Conservation (phyloP, 2,329 filamentous ascomycete species). For the Sphaerulina populicola region DNA sequence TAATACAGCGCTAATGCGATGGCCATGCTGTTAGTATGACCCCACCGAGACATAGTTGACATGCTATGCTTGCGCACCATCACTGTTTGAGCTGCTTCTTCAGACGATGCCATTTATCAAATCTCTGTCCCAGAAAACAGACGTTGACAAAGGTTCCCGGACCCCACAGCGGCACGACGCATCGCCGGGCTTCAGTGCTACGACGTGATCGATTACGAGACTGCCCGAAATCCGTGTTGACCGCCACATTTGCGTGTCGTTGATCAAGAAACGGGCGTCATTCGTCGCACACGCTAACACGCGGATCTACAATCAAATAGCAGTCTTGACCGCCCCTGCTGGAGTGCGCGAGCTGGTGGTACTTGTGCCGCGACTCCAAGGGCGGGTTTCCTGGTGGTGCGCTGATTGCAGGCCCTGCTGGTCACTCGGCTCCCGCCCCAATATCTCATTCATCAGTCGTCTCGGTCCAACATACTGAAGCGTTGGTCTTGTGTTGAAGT, state of each 20-base stretch:
- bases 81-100: conserved; percentile 9
- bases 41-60: conserved; percentile 19
- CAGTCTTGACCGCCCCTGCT: conserved; percentile 10
- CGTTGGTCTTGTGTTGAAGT: conserved; percentile 53
- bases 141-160: conserved; percentile 17
- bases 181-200: conserved; percentile 14
- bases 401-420: conserved; percentile 21
- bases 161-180: conserved; percentile 20
- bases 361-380: conserved; percentile 19
- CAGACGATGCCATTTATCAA: conserved; percentile 8
- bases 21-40: conserved; percentile 13
- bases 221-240: conserved; percentile 1
- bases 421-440: conserved; percentile 43
- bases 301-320: conserved; percentile 7
- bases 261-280: not conserved
- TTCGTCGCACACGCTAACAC: conserved; percentile 2
- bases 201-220: conserved; percentile 8
- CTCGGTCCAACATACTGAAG: conserved; percentile 56
- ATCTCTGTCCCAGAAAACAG: conserved; percentile 4
- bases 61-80: conserved; percentile 18
- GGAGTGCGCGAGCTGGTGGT: conserved; percentile 5
- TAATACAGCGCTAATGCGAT: conserved; percentile 6
- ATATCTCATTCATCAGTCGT: conserved; percentile 55
- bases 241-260: conserved; percentile 2
- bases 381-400: conserved; percentile 15